phyloP scores from a whole-genome alignment of 2,329 filamentous ascomycete genomes.

The Colletotrichum chrysophilum region DNA sequence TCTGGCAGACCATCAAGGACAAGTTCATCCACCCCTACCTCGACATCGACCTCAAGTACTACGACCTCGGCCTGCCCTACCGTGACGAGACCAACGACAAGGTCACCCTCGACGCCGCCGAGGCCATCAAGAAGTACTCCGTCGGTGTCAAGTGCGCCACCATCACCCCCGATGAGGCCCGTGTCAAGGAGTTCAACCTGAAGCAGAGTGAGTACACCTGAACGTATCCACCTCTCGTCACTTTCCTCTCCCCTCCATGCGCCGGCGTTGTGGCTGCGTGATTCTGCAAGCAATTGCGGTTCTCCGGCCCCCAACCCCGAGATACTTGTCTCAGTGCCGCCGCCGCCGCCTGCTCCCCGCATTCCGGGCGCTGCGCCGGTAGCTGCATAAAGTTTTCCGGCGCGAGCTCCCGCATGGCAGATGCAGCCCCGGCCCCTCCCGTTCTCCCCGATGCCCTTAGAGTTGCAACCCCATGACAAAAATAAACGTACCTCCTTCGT shows the following conservation, averaged over 20 bases:
- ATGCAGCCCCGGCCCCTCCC: background rate
- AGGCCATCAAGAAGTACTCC: slow-evolving; percentile 98
- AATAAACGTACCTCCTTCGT: background rate
- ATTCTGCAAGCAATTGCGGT: background rate
- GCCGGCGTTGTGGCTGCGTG: background rate
- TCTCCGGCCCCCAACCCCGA: background rate
- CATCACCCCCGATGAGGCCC: slow-evolving; percentile 96
- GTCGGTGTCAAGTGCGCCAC: slow-evolving; percentile 99
- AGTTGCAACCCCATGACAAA: background rate
- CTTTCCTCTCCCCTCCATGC: background rate
- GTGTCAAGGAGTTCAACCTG: slow-evolving; percentile 97
- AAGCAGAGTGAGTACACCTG: slow-evolving; percentile 80
- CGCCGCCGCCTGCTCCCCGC: background rate
- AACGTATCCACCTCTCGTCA: background rate
- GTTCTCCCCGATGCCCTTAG: background rate
- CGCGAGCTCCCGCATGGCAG: background rate
- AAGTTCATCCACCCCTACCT: slow-evolving; percentile 97
- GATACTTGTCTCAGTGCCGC: background rate
- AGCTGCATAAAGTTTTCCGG: slow-evolving; percentile 1
- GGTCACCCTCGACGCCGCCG: slow-evolving; percentile 92
- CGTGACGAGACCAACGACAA: slow-evolving; percentile 95
- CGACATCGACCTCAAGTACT: slow-evolving; percentile 98
- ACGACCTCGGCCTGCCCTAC: slow-evolving; percentile 91
- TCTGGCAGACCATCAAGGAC: slow-evolving; percentile 99
- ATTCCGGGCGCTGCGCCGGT: background rate